Conservation (phyloP, 2,329 filamentous ascomycete species). For the Colletotrichum coccodes region DNA sequence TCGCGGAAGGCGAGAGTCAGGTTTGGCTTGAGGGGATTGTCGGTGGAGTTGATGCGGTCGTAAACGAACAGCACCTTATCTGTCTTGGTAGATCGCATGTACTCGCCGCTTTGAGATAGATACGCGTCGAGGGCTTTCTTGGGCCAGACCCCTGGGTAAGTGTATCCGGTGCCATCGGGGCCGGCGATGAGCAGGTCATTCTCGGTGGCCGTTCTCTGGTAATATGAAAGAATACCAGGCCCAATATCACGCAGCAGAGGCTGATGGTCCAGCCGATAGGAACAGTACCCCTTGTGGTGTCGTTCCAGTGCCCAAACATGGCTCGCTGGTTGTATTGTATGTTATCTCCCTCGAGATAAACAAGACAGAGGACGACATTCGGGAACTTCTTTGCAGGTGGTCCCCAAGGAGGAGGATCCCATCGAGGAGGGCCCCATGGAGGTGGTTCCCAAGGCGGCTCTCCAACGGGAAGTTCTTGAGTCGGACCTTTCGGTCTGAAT, state of each 20-base stretch:
- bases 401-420: no score
- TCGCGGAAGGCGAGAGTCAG: background rate
- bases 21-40: background rate
- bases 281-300: constrained; percentile 5
- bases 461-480: background rate
- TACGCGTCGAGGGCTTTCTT: background rate
- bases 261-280: constrained; percentile 20
- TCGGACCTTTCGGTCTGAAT: background rate
- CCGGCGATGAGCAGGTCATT: constrained; percentile 17
- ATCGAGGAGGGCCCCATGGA: no score
- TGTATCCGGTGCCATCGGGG: constrained; percentile 12
- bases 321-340: constrained; percentile 10
- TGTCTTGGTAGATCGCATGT: background rate
- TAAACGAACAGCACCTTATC: constrained; percentile 16
- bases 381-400: background rate
- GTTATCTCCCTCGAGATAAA: constrained; percentile 20
- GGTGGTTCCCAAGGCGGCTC: background rate
- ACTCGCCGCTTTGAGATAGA: background rate
- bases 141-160: constrained; percentile 10
- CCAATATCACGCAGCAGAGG: constrained; percentile 14
- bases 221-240: constrained; percentile 11
- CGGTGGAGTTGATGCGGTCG: constrained; percentile 13
- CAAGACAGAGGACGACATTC: background rate
- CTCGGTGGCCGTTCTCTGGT: constrained; percentile 7
- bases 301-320: constrained; percentile 22